A percentile compares a stretch with the other conserved stretches of the same genome.
phyloP scores from a whole-genome alignment of 345 rosid genomes.

The Aurinia saxatilis region DNA sequence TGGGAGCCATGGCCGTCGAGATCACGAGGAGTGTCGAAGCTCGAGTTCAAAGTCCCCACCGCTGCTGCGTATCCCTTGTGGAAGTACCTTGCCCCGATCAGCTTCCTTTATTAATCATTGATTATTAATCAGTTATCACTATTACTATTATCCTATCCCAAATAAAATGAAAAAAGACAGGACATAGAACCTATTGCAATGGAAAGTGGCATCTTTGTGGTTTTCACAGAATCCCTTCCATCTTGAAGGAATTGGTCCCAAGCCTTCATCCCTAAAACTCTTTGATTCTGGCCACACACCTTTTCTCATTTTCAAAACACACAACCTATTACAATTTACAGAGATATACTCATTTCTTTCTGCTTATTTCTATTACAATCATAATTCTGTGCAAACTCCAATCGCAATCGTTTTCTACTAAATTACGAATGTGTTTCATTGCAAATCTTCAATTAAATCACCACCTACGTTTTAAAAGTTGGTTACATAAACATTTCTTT shows the following conservation, averaged over 20 bases:
- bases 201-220: slow-evolving; percentile 40
- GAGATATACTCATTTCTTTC: no score
- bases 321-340: no score
- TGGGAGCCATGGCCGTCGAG: slow-evolving; percentile 79
- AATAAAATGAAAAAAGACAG: no score
- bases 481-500: no score
- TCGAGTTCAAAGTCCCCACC: slow-evolving; percentile 41
- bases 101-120: slow-evolving; percentile 41
- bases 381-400: no score
- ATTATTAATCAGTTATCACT: no score
- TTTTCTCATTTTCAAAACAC: slow-evolving; percentile 28
- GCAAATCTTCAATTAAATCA: no score
- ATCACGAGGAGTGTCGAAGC: slow-evolving; percentile 62
- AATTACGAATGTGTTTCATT: no score
- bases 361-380: no score
- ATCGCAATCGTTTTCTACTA: no score
- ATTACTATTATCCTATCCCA: no score
- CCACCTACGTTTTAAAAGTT: no score
- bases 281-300: slow-evolving; percentile 96
- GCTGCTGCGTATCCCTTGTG: slow-evolving; percentile 37
- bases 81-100: slow-evolving; percentile 56
- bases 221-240: slow-evolving; percentile 84
- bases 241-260: slow-evolving; percentile 77
- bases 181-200: slow-evolving; percentile 87
- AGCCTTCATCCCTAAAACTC: slow-evolving; percentile 72